phyloP scores from a whole-genome alignment of 176 grass and related monocot species.

The Eragrostis nindensis region DNA sequence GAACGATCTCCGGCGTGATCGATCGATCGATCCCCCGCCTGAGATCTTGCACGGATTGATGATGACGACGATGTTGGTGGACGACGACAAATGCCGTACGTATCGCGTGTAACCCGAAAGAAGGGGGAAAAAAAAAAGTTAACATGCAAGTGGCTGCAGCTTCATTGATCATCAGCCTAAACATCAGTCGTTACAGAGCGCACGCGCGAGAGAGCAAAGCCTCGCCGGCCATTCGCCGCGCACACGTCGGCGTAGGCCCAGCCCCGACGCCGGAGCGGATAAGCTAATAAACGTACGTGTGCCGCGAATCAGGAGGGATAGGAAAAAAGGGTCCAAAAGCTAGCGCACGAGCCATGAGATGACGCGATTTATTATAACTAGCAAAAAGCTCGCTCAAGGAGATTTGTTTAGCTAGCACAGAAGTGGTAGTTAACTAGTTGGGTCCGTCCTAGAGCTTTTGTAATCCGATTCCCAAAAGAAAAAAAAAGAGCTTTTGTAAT shows the following conservation, averaged over 20 bases:
- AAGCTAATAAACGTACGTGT: slow-evolving; percentile 15
- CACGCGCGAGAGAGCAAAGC: neutral
- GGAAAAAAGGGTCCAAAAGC: neutral
- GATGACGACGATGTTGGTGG: no score
- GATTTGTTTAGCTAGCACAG: slow-evolving; percentile 6
- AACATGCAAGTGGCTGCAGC: neutral
- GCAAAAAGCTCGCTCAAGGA: neutral
- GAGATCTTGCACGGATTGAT: no score
- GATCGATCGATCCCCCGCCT: neutral
- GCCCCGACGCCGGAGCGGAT: neutral
- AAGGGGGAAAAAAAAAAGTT: no score
- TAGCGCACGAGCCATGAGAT: neutral
- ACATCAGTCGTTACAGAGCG: neutral
- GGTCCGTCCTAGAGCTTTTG: neutral
- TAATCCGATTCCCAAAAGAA: no score
- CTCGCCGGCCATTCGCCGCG: slow-evolving; percentile 11
- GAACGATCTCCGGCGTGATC: neutral
- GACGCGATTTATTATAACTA: neutral
- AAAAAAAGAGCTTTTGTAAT: no score
- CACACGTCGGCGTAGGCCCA: slow-evolving; percentile 19
- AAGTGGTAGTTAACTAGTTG: neutral
- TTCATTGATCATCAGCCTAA: neutral
- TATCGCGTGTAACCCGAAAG: no score
- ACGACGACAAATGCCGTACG: no score
- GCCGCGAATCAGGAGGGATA: slow-evolving; percentile 10